These are phyloP conservation scores for Candida maltosa DNA, from an alignment of 805 yeast species.

Conservation along the genomic window DNA sequence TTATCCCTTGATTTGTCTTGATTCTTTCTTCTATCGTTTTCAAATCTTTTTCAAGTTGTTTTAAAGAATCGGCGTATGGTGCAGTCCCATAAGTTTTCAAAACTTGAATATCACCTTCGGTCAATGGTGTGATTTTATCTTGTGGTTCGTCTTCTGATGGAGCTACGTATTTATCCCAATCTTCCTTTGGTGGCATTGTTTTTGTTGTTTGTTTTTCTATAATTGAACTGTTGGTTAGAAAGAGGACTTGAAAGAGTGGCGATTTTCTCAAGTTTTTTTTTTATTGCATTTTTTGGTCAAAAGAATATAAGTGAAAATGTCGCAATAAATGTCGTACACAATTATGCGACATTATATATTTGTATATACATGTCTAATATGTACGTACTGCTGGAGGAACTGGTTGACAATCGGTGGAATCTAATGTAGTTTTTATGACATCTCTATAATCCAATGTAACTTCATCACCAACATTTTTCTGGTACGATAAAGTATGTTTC, in stretches of 20 bases:
- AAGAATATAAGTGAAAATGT: too few species aligned
- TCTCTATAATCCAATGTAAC: conserved; percentile 80
- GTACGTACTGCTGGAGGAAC: conserved; percentile 98
- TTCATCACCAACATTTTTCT: conserved; percentile 63
- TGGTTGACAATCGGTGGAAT: conserved; percentile 87
- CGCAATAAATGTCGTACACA: too few species aligned
- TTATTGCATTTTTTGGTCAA: background rate
- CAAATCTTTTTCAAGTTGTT: conserved; percentile 82
- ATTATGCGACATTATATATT: background rate
- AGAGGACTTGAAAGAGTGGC: background rate
- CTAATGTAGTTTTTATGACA: conserved; percentile 80
- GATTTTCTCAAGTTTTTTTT: conserved; percentile 1
- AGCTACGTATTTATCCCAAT: conserved; percentile 96
- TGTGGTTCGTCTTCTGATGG: conserved; percentile 75
- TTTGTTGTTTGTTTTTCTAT: background rate
- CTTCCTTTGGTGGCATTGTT: conserved; percentile 91
- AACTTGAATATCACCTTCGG: conserved; percentile 97
- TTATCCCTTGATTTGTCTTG: conserved; percentile 90
- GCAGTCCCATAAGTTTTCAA: conserved; percentile 97
- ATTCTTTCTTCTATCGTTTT: conserved; percentile 80
- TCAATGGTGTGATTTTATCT: conserved; percentile 77
- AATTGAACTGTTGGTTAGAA: conserved; percentile 1
- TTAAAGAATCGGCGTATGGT: conserved; percentile 82
- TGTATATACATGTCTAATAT: conserved; percentile 45
- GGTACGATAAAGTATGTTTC: conserved; percentile 97